phyloP scores from a whole-genome alignment of 495 filamentous ascomycete genomes.

The Peziza echinospora region DNA sequence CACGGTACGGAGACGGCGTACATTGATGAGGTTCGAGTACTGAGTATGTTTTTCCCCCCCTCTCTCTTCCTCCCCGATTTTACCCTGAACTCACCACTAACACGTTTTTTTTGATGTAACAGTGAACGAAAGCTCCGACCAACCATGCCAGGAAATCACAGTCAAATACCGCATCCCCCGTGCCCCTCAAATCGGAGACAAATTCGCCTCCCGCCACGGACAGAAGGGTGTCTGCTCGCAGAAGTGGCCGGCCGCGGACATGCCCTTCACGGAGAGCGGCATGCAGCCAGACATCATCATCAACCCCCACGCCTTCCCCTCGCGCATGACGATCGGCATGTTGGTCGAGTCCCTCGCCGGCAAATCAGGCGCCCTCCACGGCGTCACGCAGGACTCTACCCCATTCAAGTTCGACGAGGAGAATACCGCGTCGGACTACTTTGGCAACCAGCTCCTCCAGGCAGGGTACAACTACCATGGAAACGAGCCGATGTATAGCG shows the following conservation, averaged over 20 bases:
- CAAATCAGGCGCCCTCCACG: slow-evolving; percentile 83
- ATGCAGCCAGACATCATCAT: slow-evolving; percentile 97
- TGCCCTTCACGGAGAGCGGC: slow-evolving; percentile 93
- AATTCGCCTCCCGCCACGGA: slow-evolving; percentile 93
- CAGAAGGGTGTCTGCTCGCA: slow-evolving; percentile 97
- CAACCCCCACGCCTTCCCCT: slow-evolving; percentile 99
- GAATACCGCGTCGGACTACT: slow-evolving; percentile 80
- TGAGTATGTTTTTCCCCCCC: no score
- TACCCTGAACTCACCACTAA: no score
- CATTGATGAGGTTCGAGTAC: slow-evolving; percentile 78
- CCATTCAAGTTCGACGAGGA: slow-evolving; percentile 88
- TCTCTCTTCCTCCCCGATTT: no score
- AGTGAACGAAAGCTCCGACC: not conserved
- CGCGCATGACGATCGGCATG: slow-evolving; percentile 99
- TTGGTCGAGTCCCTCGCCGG: slow-evolving; percentile 94
- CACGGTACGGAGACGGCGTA: slow-evolving; percentile 73
- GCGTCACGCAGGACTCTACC: slow-evolving; percentile 79
- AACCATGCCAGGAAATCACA: slow-evolving; percentile 57
- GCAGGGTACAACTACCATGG: slow-evolving; percentile 96
- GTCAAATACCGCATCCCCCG: slow-evolving; percentile 85
- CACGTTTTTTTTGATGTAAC: no score
- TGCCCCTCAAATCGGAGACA: slow-evolving; percentile 85
- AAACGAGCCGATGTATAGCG: slow-evolving; percentile 93
- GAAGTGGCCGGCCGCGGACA: slow-evolving; percentile 81
- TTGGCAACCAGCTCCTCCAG: slow-evolving; percentile 78